These are phyloP conservation scores for Termitomyces bulborhizus DNA, from an alignment of 768 basidiomycete species.

Conservation along the genomic window DNA sequence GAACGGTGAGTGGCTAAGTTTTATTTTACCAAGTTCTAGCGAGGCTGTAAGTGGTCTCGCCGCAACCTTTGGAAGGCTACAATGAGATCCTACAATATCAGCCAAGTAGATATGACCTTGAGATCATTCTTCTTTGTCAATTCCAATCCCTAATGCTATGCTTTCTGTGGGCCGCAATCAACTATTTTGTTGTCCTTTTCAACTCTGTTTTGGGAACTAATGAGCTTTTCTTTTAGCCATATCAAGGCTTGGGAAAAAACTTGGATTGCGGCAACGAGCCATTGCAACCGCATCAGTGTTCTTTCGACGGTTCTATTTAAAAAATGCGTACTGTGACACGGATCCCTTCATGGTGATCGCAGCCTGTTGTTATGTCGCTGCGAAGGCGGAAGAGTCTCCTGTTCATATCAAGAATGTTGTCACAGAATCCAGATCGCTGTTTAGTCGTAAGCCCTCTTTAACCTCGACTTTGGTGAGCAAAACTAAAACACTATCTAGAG, in stretches of 20 bases:
- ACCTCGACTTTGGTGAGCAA: neutral
- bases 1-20: conserved; percentile 46
- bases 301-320: conserved; percentile 95
- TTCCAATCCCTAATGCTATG: neutral
- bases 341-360: conserved; percentile 91
- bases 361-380: conserved; percentile 92
- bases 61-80: neutral
- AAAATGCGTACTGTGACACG: conserved; percentile 93
- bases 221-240: conserved; percentile 47
- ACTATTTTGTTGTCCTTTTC: neutral
- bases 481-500: conserved; percentile 24
- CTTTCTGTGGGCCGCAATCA: neutral
- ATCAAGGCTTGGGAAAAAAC: conserved; percentile 79
- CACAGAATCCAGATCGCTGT: conserved; percentile 71
- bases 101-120: neutral
- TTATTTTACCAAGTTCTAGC: neutral
- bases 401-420: conserved; percentile 92
- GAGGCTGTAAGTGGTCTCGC: neutral
- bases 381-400: conserved; percentile 95
- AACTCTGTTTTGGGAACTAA: neutral
- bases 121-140: neutral
- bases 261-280: conserved; percentile 80
- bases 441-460: conserved; percentile 47
- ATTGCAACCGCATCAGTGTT: conserved; percentile 94
- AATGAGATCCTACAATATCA: neutral